These are phyloP conservation scores for Sarocladiaceae sp. DNA, from an alignment of 2,329 filamentous ascomycete genomes.

Conservation along the genomic window DNA sequence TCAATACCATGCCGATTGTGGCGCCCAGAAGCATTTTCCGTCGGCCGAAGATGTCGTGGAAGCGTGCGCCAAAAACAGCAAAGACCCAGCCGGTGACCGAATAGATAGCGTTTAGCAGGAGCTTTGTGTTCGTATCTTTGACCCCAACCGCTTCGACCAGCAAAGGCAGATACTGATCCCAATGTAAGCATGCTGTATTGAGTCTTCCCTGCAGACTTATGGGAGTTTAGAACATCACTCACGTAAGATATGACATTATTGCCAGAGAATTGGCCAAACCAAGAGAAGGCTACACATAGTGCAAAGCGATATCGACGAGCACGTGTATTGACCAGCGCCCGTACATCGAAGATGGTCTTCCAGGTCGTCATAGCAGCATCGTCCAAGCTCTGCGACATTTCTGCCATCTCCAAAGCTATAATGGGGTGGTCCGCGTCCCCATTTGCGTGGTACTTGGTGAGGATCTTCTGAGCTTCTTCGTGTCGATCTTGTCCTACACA, in stretches of 20 bases:
- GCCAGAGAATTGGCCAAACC: constrained; percentile 33
- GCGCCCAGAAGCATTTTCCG: constrained; percentile 31
- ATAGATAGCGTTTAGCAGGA: constrained; percentile 31
- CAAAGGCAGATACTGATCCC: constrained; percentile 24
- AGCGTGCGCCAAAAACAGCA: constrained; percentile 24
- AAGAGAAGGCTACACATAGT: constrained; percentile 31
- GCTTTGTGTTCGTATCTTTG: constrained; percentile 27
- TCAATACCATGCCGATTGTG: constrained; percentile 26
- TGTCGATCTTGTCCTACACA: constrained; percentile 22
- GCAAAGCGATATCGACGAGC: constrained; percentile 29
- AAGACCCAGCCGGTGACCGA: constrained; percentile 30
- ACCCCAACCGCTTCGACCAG: constrained; percentile 31
- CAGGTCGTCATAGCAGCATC: constrained; percentile 19
- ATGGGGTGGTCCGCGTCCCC: constrained; percentile 29
- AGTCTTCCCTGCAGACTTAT: neutral
- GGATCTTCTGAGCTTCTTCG: constrained; percentile 25
- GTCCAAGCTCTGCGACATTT: constrained; percentile 12
- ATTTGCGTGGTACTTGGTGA: constrained; percentile 32
- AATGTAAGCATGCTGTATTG: constrained; percentile 20
- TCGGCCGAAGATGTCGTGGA: constrained; percentile 30
- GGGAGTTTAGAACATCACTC: too few relatives aligned
- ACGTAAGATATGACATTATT: constrained; percentile 20
- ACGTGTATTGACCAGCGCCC: constrained; percentile 25
- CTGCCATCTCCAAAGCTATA: constrained; percentile 29
- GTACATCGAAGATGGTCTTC: constrained; percentile 28